Evolutionary conservation across 306 rosid genomes (phyloP).

Genomic region (Macrotyloma uniflorum): DNA sequence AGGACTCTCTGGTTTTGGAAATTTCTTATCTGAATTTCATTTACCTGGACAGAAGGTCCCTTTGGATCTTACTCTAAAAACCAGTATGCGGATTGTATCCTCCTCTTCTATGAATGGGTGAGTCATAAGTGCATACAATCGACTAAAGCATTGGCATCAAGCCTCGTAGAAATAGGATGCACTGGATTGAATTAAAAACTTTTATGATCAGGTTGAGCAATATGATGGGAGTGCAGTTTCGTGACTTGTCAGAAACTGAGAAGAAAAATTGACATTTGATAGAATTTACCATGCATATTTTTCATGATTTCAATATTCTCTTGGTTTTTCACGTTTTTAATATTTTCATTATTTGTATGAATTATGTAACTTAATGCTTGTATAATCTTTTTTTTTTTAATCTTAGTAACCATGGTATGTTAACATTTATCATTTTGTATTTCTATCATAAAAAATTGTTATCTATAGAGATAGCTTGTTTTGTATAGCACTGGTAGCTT

Average conservation of each 20-base stretch:
- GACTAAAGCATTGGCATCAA: constrained; percentile 6
- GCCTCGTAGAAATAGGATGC: constrained; percentile 14
- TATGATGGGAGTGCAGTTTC: constrained; percentile 1
- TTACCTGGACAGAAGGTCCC: constrained; percentile 77
- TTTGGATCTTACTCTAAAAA: constrained; percentile 89
- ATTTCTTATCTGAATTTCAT: constrained; percentile 51
- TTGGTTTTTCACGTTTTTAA: not conserved
- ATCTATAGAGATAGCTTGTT: not conserved
- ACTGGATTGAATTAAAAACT: constrained; percentile 8
- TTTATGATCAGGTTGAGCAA: not conserved
- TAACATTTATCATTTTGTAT: not conserved
- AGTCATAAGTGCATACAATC: constrained; percentile 42
- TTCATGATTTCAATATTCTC: not conserved
- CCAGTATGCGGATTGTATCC: constrained; percentile 68
- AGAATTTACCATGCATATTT: too few relatives aligned
- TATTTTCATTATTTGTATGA: constrained; percentile 17
- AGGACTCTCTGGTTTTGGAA: constrained; percentile 42
- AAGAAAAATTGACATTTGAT: too few relatives aligned
- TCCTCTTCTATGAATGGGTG: constrained; percentile 64
- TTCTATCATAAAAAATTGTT: not conserved
- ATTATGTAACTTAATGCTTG: not conserved
- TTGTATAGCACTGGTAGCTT: constrained; percentile 9
- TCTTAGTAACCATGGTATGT: constrained; percentile 1
- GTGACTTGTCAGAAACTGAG: not conserved
- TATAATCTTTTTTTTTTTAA: not conserved